Base-by-base conservation (phyloP, 257 asterid genomes). In the Eustoma russellianum region DNA sequence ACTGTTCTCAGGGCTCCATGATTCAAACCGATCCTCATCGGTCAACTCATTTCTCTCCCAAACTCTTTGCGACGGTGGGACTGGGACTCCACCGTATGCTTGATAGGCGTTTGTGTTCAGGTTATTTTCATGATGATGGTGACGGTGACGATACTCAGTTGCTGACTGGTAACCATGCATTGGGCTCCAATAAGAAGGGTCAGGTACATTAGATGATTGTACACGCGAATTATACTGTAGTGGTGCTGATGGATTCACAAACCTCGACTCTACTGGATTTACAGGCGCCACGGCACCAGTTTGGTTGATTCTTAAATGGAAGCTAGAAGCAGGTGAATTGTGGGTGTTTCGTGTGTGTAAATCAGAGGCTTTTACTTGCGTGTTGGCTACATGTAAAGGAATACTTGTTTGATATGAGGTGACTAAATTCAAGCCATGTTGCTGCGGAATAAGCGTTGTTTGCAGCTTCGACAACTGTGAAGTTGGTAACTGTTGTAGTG, bases 1-100 rank as follows among this genome's bases (percentile, higher is more conserved):
- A 64, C 94, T 81, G 61, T 83, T 64, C n/a, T 83, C 84, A 10
- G 82, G 97, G 69, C 94, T 80, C 90, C 88, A 70, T 3, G 91
- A 61, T 59, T 82, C 92, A n/a, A 33, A 77, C 41, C 48, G 81
- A 0, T 75, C 66, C 69, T 79, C 68, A 40, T 52, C 79, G 40
- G 13, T 57, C 44, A 17, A 33, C 8, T 50, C 70, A 57, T 61
- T 73, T 67, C 83, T 71, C 53, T 70, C 85, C 84, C 84, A 64
- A 41, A 46, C 13, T 54, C 61, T 59, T 5, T 46, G 48, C 5
- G 33, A 63, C 44, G 18, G 17, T 6, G 74, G 51, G 40, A 59
- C 66, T 52, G 79, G 48, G 7, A 70, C 74, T 17, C 67, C 68
- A 1, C 47, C 38, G 52, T 61, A 71, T 59, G 62, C 67, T 64